Conservation (phyloP, 805 yeast species). For the Metschnikowia lunata region DNA sequence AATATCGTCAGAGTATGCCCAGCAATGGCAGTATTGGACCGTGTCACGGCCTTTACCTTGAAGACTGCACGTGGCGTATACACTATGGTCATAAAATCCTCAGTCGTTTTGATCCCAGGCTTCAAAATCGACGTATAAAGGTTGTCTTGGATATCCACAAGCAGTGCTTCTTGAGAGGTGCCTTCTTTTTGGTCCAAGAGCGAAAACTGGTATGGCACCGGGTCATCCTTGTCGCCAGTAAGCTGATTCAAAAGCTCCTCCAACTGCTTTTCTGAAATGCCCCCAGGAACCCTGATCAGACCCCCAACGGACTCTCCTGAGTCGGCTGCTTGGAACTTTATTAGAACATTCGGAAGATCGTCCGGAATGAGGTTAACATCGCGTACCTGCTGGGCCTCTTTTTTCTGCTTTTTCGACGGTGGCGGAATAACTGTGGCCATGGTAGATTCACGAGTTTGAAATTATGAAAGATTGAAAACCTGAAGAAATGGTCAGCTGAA, state of each 20-base stretch:
- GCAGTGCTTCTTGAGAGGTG: slow-evolving; percentile 29
- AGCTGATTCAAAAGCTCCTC: slow-evolving; percentile 84
- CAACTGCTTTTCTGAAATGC: slow-evolving; percentile 75
- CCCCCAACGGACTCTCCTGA: slow-evolving; percentile 85
- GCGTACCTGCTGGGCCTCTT: slow-evolving; percentile 75
- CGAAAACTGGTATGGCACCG: slow-evolving; percentile 86
- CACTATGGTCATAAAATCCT: slow-evolving; percentile 85
- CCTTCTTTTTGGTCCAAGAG: slow-evolving; percentile 44
- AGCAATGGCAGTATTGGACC: slow-evolving; percentile 87
- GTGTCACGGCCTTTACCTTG: slow-evolving; percentile 84
- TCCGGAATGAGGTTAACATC: slow-evolving; percentile 70
- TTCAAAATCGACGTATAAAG: slow-evolving; percentile 76
- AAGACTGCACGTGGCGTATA: slow-evolving; percentile 95
- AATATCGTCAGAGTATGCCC: slow-evolving; percentile 95
- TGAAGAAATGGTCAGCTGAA: not conserved
- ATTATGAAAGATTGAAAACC: not conserved
- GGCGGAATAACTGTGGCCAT: slow-evolving; percentile 97
- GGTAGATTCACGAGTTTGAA: not conserved
- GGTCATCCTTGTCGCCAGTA: slow-evolving; percentile 67
- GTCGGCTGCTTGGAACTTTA: slow-evolving; percentile 89
- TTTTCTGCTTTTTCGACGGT: slow-evolving; percentile 81
- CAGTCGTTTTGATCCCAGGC: slow-evolving; percentile 85
- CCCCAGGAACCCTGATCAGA: slow-evolving; percentile 87
- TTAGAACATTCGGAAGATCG: slow-evolving; percentile 81
- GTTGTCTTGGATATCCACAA: slow-evolving; percentile 74